Evolutionary conservation across 345 rosid genomes (phyloP).

Genomic region (Clarkia xantiana): DNA sequence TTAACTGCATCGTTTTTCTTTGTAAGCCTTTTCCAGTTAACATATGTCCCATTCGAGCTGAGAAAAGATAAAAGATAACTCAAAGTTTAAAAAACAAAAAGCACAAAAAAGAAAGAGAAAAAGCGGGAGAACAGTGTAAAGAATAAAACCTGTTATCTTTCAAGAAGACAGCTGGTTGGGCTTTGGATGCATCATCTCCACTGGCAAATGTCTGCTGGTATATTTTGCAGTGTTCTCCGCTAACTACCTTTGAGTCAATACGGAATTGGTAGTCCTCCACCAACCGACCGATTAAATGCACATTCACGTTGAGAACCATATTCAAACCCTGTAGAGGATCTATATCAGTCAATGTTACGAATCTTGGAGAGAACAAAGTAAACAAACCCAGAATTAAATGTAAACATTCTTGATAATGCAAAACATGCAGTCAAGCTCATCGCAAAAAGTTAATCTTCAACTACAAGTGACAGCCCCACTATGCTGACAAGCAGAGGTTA

Average conservation of each 20-base stretch:
- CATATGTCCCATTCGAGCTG: constrained; percentile 82
- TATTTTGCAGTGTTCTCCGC: constrained; percentile 75
- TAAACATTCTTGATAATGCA: too few relatives aligned
- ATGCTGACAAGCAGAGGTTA: too few relatives aligned
- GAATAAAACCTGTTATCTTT: constrained; percentile 62
- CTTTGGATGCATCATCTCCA: constrained; percentile 15
- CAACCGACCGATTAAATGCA: constrained; percentile 60
- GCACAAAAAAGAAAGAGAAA: neutral
- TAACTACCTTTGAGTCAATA: constrained; percentile 55
- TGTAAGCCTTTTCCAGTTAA: constrained; percentile 65
- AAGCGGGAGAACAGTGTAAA: neutral
- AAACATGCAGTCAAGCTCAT: too few relatives aligned
- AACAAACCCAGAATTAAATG: neutral
- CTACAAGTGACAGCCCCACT: too few relatives aligned
- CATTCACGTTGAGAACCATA: constrained; percentile 53
- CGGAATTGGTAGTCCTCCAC: constrained; percentile 46
- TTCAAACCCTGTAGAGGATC: constrained; percentile 45
- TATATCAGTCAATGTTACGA: constrained; percentile 6
- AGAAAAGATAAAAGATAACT: constrained; percentile 2
- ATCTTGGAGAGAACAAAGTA: constrained; percentile 2
- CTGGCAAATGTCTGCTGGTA: constrained; percentile 25
- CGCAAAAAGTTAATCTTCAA: too few relatives aligned
- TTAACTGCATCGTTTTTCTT: constrained; percentile 49
- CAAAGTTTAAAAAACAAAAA: neutral
- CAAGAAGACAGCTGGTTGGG: constrained; percentile 35